phyloP scores from a whole-genome alignment of 257 asterid genomes.

The Anisodus tanguticus region DNA sequence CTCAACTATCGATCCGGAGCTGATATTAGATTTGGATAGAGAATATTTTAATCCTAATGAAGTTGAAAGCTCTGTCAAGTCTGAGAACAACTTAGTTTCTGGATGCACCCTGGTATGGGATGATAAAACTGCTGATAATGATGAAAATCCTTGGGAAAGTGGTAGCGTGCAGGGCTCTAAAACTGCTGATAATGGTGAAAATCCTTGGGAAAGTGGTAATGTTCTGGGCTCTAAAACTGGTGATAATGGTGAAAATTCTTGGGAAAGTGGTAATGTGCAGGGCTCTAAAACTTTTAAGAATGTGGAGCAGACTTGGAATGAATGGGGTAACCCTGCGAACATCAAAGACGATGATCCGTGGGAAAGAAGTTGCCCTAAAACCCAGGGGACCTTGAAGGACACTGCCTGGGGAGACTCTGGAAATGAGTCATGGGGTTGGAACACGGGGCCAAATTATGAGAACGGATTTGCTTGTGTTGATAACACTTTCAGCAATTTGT shows the following conservation, averaged over 20 bases:
- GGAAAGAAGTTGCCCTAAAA: constrained; percentile 51
- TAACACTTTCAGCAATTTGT: constrained; percentile 27
- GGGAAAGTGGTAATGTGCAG: constrained; percentile 53
- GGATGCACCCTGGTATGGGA: constrained; percentile 35
- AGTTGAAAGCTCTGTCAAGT: constrained; percentile 38
- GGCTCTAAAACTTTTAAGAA: constrained; percentile 35
- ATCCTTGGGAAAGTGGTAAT: constrained; percentile 64
- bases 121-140: constrained; percentile 37
- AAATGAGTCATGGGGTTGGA: constrained; percentile 53
- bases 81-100: constrained; percentile 35
- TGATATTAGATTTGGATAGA: constrained; percentile 70
- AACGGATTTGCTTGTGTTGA: constrained; percentile 32
- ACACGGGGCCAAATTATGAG: constrained; percentile 37
- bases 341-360: constrained; percentile 55
- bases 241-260: constrained; percentile 47
- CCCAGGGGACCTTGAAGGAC: constrained; percentile 45
- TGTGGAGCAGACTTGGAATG: constrained; percentile 47
- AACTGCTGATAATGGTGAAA: constrained; percentile 29
- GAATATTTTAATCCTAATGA: constrained; percentile 67
- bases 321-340: constrained; percentile 46
- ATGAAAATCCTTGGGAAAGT: constrained; percentile 68
- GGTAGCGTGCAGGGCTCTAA: constrained; percentile 34
- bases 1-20: constrained; percentile 61
- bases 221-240: constrained; percentile 32
- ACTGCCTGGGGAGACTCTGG: constrained; percentile 53